Evolutionary conservation across 805 yeast species (phyloP).

Genomic region (Schizosaccharomyces octosporus): DNA sequence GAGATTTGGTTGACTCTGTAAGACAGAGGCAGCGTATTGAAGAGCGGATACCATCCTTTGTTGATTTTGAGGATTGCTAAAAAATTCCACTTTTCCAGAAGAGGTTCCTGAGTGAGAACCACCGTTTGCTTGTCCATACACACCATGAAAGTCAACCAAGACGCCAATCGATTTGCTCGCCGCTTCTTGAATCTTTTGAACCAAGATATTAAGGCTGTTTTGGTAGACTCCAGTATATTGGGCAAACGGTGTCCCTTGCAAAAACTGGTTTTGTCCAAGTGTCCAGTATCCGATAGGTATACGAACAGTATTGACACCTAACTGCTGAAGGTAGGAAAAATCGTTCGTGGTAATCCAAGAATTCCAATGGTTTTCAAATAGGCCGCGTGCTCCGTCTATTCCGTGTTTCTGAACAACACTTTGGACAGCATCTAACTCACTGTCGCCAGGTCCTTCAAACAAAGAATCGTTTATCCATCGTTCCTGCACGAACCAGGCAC

Average conservation of each 20-base stretch:
- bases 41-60: conserved; percentile 26
- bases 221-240: background rate
- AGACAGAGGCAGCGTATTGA: conserved; percentile 36
- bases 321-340: conserved; percentile 24
- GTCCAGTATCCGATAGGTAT: conserved; percentile 49
- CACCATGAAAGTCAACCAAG: conserved; percentile 62
- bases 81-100: conserved; percentile 32
- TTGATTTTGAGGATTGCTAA: conserved; percentile 20
- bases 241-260: background rate
- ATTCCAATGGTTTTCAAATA: conserved; percentile 40
- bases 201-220: background rate
- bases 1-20: conserved; percentile 36
- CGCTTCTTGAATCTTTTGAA: conserved; percentile 18
- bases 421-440: background rate
- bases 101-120: conserved; percentile 66
- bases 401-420: conserved; percentile 17
- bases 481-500: conserved; percentile 1
- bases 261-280: background rate
- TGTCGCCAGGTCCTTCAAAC: background rate
- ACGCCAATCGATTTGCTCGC: conserved; percentile 39
- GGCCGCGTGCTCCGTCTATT: conserved; percentile 21
- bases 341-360: conserved; percentile 42
- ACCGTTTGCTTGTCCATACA: conserved; percentile 82
- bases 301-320: conserved; percentile 29
- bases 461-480: background rate